Conservation (phyloP, 202 grass and related monocot genomes). For the Sporobolus alterniflorus region DNA sequence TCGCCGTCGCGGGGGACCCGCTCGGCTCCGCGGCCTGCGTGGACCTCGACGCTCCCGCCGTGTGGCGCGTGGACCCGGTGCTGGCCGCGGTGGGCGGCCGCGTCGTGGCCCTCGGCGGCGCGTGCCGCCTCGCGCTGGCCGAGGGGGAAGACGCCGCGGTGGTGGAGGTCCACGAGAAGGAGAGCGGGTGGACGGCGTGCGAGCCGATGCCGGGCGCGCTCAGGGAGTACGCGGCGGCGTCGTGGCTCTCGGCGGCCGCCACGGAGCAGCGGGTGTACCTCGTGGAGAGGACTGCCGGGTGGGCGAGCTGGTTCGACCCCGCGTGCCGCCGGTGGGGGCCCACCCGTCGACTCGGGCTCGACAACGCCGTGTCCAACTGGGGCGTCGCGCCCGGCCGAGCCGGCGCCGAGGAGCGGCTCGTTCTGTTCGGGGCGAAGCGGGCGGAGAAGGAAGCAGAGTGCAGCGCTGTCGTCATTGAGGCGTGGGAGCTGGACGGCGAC, state of each 20-base stretch:
- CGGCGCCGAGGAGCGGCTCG: constrained; percentile 34
- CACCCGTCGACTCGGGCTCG: constrained; percentile 19
- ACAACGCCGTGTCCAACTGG: constrained; percentile 41
- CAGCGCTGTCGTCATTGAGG: constrained; percentile 27
- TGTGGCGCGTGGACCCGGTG: constrained; percentile 87
- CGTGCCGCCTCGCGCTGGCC: constrained; percentile 51
- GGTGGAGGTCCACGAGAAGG: constrained; percentile 63
- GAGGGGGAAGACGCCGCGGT: constrained; percentile 46
- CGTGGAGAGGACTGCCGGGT: constrained; percentile 44
- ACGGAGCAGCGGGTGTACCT: constrained; percentile 66
- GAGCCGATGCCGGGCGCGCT: constrained; percentile 65
- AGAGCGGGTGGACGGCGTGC: constrained; percentile 42
- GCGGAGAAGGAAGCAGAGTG: constrained; percentile 1
- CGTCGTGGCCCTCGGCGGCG: constrained; percentile 69
- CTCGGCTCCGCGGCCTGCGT: constrained; percentile 37
- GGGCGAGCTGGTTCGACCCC: constrained; percentile 79
- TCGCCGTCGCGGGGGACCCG: constrained; percentile 60
- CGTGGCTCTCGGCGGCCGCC: constrained; percentile 63
- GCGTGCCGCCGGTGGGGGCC: constrained; percentile 61
- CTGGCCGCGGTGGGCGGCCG: constrained; percentile 65
- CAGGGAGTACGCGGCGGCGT: constrained; percentile 52
- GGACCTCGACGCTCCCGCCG: constrained; percentile 38
- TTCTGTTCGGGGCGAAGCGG: constrained; percentile 60
- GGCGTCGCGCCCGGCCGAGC: constrained; percentile 41
- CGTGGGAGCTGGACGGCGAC: constrained; percentile 68